Evolutionary conservation across 1,284 basidiomycete genomes (phyloP).

Genomic region (Retiboletus flavoniger): DNA sequence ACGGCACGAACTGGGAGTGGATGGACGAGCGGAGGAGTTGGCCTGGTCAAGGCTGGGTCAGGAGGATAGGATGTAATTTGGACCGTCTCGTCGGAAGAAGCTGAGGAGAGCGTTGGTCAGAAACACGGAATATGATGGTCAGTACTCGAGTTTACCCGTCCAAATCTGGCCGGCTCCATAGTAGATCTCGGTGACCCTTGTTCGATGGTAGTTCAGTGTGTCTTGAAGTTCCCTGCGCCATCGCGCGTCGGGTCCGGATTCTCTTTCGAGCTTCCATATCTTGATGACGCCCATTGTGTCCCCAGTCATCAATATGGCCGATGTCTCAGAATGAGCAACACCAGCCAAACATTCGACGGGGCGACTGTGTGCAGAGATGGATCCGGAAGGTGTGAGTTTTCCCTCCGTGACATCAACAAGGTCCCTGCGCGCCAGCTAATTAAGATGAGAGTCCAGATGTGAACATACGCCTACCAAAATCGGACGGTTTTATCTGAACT

Average conservation of each 20-base stretch:
- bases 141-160: slow-evolving; percentile 61
- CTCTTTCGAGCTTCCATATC: slow-evolving; percentile 64
- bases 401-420: slow-evolving; percentile 44
- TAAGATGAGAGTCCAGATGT: neutral
- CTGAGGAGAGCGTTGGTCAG: slow-evolving; percentile 41
- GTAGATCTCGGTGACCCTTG: slow-evolving; percentile 73
- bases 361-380: slow-evolving; percentile 71
- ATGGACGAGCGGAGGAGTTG: slow-evolving; percentile 58
- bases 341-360: slow-evolving; percentile 67
- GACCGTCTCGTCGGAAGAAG: slow-evolving; percentile 83
- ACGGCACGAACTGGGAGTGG: slow-evolving; percentile 69
- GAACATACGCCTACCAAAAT: slow-evolving; percentile 62
- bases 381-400: slow-evolving; percentile 54
- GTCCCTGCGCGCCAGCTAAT: slow-evolving; percentile 49
- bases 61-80: slow-evolving; percentile 50
- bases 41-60: slow-evolving; percentile 24
- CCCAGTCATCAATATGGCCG: slow-evolving; percentile 66
- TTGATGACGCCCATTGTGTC: slow-evolving; percentile 87
- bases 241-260: slow-evolving; percentile 40
- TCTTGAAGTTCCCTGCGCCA: slow-evolving; percentile 57
- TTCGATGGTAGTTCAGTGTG: slow-evolving; percentile 71
- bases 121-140: neutral
- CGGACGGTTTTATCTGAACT: slow-evolving; percentile 90
- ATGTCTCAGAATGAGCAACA: slow-evolving; percentile 41
- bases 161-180: slow-evolving; percentile 71